These are phyloP conservation scores for Aspergillus pseudonomiae DNA, from an alignment of 2,329 filamentous ascomycete species.

Conservation along the genomic window DNA sequence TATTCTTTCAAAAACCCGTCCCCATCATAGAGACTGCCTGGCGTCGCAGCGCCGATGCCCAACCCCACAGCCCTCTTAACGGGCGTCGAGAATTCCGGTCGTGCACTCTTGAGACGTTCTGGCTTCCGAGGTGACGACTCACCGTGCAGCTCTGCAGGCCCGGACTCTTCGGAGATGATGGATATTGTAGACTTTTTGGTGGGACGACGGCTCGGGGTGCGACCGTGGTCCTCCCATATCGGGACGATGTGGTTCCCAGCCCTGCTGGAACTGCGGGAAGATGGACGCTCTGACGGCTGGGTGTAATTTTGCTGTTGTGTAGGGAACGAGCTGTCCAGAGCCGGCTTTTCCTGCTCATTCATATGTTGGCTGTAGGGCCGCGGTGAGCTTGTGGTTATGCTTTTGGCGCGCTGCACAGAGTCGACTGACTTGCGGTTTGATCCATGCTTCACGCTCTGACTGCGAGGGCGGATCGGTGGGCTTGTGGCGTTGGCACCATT, in stretches of 20 bases:
- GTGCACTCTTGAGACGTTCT: conserved; percentile 14
- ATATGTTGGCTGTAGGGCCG: conserved; percentile 11
- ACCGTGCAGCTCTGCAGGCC: conserved; percentile 17
- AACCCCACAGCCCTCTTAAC: conserved; percentile 31
- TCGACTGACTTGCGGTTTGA: conserved; percentile 33
- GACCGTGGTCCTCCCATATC: conserved; percentile 48
- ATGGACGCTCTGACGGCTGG: neutral
- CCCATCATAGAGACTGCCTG: conserved; percentile 51
- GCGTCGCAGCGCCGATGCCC: conserved; percentile 40
- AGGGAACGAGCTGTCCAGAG: too few relatives aligned
- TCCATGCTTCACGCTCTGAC: conserved; percentile 16
- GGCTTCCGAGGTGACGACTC: conserved; percentile 7
- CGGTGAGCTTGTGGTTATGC: conserved; percentile 20
- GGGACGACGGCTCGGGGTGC: conserved; percentile 19
- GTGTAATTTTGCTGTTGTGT: neutral
- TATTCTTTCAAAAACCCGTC: conserved; percentile 43
- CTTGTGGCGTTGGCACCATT: conserved; percentile 13
- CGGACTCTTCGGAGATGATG: conserved; percentile 14
- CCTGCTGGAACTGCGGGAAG: conserved; percentile 15
- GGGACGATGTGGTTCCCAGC: conserved; percentile 30
- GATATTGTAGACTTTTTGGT: conserved; percentile 21
- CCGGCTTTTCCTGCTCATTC: conserved; percentile 6
- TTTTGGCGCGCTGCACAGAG: conserved; percentile 30
- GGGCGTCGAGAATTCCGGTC: conserved; percentile 29
- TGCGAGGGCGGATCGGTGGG: conserved; percentile 16